These are phyloP conservation scores for Picochlorum sp. DNA, from an alignment of 139 green algal genomes.

Conservation along the genomic window DNA sequence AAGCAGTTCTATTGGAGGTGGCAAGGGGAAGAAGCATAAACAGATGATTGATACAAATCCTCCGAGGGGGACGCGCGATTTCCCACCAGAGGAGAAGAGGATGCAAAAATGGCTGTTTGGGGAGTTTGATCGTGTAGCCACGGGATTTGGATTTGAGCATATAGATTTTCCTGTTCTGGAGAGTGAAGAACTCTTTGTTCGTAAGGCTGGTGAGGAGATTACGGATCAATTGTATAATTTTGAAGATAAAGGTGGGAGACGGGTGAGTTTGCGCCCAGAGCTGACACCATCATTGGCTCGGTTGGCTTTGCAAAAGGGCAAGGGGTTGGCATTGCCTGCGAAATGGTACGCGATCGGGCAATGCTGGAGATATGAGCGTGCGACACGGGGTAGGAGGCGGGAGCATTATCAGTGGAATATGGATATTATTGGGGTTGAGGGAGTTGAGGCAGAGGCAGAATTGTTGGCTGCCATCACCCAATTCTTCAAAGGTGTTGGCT, in stretches of 20 bases:
- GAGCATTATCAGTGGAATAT: slow-evolving; percentile 99
- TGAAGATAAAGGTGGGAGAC: slow-evolving; percentile 86
- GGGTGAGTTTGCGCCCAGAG: slow-evolving; percentile 88
- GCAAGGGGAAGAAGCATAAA: neutral
- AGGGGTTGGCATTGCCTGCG: slow-evolving; percentile 64
- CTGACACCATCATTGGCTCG: slow-evolving; percentile 88
- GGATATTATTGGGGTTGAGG: slow-evolving; percentile 86
- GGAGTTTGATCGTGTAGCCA: slow-evolving; percentile 56
- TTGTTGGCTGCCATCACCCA: slow-evolving; percentile 79
- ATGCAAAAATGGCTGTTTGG: slow-evolving; percentile 90
- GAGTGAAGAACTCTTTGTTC: slow-evolving; percentile 89
- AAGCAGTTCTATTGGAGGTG: neutral
- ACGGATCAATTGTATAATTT: slow-evolving; percentile 97
- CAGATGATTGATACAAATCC: slow-evolving; percentile 53
- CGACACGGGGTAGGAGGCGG: slow-evolving; percentile 77
- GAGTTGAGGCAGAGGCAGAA: slow-evolving; percentile 86
- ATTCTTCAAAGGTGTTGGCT: slow-evolving; percentile 80
- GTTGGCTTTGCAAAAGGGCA: slow-evolving; percentile 59
- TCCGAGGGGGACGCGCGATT: slow-evolving; percentile 80
- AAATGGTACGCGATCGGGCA: slow-evolving; percentile 95
- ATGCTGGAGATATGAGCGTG: slow-evolving; percentile 96
- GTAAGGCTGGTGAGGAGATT: slow-evolving; percentile 98
- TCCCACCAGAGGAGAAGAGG: slow-evolving; percentile 88
- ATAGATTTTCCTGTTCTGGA: slow-evolving; percentile 94
- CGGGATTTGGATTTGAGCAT: slow-evolving; percentile 85